Percentiles rank a stretch among this genome's conserved stretches.
Evolutionary conservation across 148 eudicot species (phyloP).

Genomic region (Tetragonia tetragonoides): DNA sequence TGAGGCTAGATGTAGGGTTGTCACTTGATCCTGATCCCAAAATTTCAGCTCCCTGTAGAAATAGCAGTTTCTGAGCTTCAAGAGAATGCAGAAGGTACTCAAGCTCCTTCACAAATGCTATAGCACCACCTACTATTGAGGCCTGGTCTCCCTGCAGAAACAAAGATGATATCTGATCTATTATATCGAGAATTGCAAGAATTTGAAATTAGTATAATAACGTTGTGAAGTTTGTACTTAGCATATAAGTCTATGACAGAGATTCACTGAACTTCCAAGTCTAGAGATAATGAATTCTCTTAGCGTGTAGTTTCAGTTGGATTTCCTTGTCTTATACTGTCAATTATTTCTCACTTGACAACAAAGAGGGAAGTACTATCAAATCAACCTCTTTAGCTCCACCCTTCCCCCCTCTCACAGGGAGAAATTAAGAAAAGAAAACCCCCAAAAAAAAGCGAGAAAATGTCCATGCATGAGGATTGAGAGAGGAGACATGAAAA

Average conservation of each 20-base stretch:
- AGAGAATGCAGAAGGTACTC: constrained; percentile 70
- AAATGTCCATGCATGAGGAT: background rate
- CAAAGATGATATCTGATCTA: background rate
- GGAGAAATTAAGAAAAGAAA: background rate
- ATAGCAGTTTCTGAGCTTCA: constrained; percentile 57
- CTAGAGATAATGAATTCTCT: background rate
- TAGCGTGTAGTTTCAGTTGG: background rate
- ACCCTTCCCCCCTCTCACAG: too few relatives aligned
- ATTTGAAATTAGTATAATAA: background rate
- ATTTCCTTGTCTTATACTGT: background rate
- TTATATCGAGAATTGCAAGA: background rate
- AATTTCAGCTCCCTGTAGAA: constrained; percentile 23
- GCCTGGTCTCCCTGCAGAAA: constrained; percentile 86
- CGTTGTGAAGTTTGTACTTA: background rate
- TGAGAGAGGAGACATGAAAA: background rate
- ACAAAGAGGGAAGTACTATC: background rate
- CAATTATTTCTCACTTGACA: background rate
- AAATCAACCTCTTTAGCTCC: background rate
- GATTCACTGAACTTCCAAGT: background rate
- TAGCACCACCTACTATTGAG: constrained; percentile 94
- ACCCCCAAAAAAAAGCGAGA: background rate
- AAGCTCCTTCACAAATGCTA: constrained; percentile 81
- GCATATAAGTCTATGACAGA: background rate
- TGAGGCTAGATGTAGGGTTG: constrained; percentile 16
- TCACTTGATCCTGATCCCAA: constrained; percentile 6